These are phyloP conservation scores for Candida buenavistaensis DNA, from an alignment of 1,139 yeast species.

Conservation along the genomic window DNA sequence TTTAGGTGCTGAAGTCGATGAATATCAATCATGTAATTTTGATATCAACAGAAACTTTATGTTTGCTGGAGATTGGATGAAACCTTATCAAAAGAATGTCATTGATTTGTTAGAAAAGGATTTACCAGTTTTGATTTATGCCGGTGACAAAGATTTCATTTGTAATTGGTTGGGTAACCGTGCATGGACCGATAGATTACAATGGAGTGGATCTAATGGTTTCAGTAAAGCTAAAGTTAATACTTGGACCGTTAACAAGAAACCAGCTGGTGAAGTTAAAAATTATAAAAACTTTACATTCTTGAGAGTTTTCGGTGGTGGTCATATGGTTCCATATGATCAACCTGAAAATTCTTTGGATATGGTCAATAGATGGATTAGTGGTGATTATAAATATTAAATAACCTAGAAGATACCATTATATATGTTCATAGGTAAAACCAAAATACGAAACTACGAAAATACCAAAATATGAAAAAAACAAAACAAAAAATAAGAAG, in stretches of 20 bases:
- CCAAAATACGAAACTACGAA: too few relatives aligned
- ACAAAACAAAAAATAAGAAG: too few relatives aligned
- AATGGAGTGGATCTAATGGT: slow-evolving; percentile 61
- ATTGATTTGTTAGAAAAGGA: slow-evolving; percentile 55
- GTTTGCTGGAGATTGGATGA: slow-evolving; percentile 92
- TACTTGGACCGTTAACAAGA: slow-evolving; percentile 40
- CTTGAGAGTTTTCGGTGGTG: slow-evolving; percentile 48
- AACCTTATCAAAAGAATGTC: slow-evolving; percentile 74
- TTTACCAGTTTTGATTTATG: slow-evolving; percentile 73
- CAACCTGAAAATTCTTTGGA: slow-evolving; percentile 48
- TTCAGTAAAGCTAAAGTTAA: slow-evolving; percentile 45
- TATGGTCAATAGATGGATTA: slow-evolving; percentile 49
- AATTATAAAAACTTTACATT: slow-evolving; percentile 47
- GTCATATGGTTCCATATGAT: slow-evolving; percentile 53
- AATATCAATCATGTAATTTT: slow-evolving; percentile 81
- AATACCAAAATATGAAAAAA: background rate
- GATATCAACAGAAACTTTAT: slow-evolving; percentile 81
- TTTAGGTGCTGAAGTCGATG: slow-evolving; percentile 88
- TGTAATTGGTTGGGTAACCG: slow-evolving; percentile 87
- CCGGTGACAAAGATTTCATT: slow-evolving; percentile 85
- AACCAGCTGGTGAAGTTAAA: slow-evolving; percentile 48
- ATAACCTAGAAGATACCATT: background rate
- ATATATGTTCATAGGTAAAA: too few relatives aligned
- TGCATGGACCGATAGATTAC: slow-evolving; percentile 74
- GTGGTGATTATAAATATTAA: slow-evolving; percentile 31